A percentile compares a stretch with the other conserved stretches of the same genome.
Conservation (phyloP, 139 green algal species). For the Chlorella sorokiniana region DNA sequence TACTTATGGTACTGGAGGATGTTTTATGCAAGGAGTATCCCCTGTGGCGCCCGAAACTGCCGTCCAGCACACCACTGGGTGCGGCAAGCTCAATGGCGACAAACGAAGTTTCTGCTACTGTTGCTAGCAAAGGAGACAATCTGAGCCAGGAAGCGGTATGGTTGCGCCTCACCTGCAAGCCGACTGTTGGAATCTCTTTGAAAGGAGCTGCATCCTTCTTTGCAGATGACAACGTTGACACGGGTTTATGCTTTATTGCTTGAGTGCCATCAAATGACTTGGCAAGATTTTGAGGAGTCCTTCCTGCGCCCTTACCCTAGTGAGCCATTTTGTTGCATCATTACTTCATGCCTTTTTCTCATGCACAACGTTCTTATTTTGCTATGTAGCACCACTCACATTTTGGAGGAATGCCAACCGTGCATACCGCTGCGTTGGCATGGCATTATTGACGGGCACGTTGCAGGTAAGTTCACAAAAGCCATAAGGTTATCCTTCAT, state of each 20-base stretch:
- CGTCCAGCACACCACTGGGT: background rate
- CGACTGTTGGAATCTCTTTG: no score
- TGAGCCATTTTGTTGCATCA: background rate
- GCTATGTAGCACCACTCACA: background rate
- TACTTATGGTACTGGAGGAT: background rate
- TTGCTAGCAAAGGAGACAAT: background rate
- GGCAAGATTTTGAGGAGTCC: background rate
- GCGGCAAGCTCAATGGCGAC: background rate
- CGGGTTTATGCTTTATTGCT: background rate
- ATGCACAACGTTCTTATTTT: background rate
- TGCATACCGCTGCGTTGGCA: background rate
- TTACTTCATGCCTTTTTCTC: background rate
- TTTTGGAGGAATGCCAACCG: conserved; percentile 13
- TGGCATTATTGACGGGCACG: background rate
- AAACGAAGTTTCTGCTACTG: background rate
- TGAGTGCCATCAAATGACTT: conserved; percentile 1
- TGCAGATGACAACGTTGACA: background rate
- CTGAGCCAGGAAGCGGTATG: background rate
- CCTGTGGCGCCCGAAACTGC: background rate
- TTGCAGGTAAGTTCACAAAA: background rate
- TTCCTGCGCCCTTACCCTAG: background rate
- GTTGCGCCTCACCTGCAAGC: no score
- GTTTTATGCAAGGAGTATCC: background rate
- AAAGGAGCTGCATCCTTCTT: conserved; percentile 1
- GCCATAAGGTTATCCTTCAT: no score